Evolutionary conservation across 306 rosid genomes (phyloP), one percentile per base, ranked within the genome.

Genomic region (Vigna unguiculata): DNA sequence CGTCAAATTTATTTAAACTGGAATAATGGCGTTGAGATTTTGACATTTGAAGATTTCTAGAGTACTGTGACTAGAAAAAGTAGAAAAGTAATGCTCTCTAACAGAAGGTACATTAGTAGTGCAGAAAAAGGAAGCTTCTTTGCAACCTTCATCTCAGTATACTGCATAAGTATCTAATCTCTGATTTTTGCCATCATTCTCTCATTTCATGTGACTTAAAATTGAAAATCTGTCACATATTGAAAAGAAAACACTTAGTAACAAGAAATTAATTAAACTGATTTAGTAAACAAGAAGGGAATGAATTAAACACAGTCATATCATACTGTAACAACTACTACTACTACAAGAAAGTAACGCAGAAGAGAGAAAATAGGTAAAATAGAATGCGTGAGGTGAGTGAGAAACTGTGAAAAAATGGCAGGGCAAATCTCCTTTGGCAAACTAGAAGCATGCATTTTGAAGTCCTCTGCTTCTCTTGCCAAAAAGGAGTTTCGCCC

Each of bases 391-490:
- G 1, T 45, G 28, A 22, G 32, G 1, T 45, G 28, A 22, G 32
- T 32, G 1, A 52, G 16, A 70, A 70, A 57, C 86, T 81, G 58
- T 78, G 4, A 25, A 76, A 74, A 61, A 86, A 90, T 90, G 85
- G 91, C 93, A 88, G 98, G 92, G 90, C 98, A 91, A 90, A 85
- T 91, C 93, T 93, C 91, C 98, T 91, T 93, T 91, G 96, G 97
- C 96, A 71, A 79, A 87, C 52, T 45, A 75, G 89, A 69, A 80
- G 49, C 38, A 72, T 47, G 71, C 80, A 71, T 36, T 43, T 17
- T 76, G 15, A 70, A 64, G 65, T 66, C 73, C 53, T 68, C 52
- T 70, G 24, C 69, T 75, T 65, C 71, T 72, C 63, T 78, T 91
- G 93, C 95, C 96, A 86, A 81, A 86, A 79, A 61, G 82, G 88